A percentile compares a stretch with the other conserved stretches of the same genome.
Conservation (phyloP, 345 rosid species). For the Aquilaria sinensis region DNA sequence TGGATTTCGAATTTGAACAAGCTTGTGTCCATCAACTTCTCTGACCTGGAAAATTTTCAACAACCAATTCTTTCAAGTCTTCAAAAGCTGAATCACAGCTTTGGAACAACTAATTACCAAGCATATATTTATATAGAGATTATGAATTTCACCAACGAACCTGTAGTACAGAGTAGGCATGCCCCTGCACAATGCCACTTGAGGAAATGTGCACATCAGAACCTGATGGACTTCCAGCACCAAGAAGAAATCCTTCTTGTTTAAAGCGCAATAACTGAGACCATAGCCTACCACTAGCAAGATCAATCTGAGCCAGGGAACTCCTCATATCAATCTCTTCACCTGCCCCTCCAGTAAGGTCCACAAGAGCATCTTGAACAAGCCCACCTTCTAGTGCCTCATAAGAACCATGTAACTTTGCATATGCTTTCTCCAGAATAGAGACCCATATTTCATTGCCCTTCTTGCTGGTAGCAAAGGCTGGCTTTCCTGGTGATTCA, state of each 20-base stretch:
- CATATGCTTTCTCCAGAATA: constrained; percentile 94
- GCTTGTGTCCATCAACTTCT: constrained; percentile 98
- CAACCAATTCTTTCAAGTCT: not conserved
- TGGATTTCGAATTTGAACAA: constrained; percentile 96
- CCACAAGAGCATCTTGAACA: constrained; percentile 99
- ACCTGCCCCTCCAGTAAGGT: constrained; percentile 99
- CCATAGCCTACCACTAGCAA: constrained; percentile 99
- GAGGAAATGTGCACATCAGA: constrained; percentile 98
- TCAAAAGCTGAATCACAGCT: not conserved
- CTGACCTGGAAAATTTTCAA: constrained; percentile 50
- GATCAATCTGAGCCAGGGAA: constrained; percentile 99
- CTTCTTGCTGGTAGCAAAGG: constrained; percentile 95
- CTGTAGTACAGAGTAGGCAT: constrained; percentile 96
- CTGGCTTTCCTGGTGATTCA: constrained; percentile 92
- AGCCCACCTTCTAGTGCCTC: constrained; percentile 99
- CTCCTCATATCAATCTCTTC: constrained; percentile 99
- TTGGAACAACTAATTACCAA: not conserved
- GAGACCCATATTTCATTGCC: constrained; percentile 96
- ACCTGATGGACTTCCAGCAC: constrained; percentile 99
- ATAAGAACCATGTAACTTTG: constrained; percentile 96
- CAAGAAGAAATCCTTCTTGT: constrained; percentile 97
- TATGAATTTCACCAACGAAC: constrained; percentile 26
- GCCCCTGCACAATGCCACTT: constrained; percentile 99
- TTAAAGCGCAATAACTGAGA: constrained; percentile 95
- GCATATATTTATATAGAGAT: constrained; percentile 5